Conservation (phyloP, 176 grass and related monocot genomes). For the Metroxylon sagu region DNA sequence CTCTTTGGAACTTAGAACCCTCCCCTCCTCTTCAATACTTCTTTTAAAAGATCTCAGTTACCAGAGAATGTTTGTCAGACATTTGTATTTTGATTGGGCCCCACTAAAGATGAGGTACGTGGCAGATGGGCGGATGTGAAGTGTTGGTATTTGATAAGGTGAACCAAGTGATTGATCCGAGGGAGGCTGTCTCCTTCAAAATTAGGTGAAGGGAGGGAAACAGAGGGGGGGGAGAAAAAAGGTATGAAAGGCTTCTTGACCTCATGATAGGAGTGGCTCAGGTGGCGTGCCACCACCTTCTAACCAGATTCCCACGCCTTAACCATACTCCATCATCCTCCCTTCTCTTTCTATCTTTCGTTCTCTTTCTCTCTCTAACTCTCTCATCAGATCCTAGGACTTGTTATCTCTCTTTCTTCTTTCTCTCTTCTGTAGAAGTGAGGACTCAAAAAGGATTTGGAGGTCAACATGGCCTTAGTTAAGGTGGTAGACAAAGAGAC, state of each 20-base stretch:
- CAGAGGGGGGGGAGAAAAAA: neutral
- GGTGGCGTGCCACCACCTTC: constrained; percentile 62
- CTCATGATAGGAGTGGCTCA: constrained; percentile 67
- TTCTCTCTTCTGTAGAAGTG: constrained; percentile 14
- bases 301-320: constrained; percentile 87
- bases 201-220: neutral
- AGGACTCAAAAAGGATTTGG: constrained; percentile 4
- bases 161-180: no score
- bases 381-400: neutral
- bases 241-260: constrained; percentile 25
- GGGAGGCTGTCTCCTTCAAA: no score
- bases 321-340: constrained; percentile 14
- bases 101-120: no score
- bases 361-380: constrained; percentile 1
- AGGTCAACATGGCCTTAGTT: constrained; percentile 25
- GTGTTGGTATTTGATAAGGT: no score
- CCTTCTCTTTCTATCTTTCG: neutral
- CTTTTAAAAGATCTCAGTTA: no score
- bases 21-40: no score
- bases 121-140: no score
- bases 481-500: constrained; percentile 35
- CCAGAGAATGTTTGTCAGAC: no score
- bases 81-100: no score
- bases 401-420: neutral
- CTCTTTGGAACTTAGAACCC: no score